phyloP scores from a whole-genome alignment of 768 basidiomycete species.

The Lactarius hengduanensis region DNA sequence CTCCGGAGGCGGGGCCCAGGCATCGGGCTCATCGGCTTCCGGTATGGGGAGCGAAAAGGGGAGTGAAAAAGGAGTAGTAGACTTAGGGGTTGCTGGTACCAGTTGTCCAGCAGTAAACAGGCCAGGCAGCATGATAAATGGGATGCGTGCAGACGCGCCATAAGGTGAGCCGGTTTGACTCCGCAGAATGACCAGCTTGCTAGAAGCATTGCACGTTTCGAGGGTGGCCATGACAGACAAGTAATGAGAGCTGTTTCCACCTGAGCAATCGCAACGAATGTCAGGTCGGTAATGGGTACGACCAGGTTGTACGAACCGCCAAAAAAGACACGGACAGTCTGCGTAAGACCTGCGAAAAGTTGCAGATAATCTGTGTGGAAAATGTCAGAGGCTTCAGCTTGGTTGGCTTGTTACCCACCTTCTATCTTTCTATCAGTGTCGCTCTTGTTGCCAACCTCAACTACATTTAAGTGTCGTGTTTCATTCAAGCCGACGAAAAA shows the following conservation, averaged over 20 bases:
- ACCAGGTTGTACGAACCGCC: conserved; percentile 14
- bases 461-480: conserved; percentile 14
- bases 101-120: conserved; percentile 37
- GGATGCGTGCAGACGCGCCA: conserved; percentile 49
- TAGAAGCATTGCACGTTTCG: conserved; percentile 58
- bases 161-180: conserved; percentile 44
- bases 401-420: conserved; percentile 6
- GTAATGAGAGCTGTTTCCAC: conserved; percentile 53
- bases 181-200: conserved; percentile 64
- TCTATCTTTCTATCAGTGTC: conserved; percentile 23
- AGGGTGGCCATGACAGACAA: conserved; percentile 54
- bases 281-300: neutral
- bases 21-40: conserved; percentile 10
- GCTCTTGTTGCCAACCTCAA: conserved; percentile 24
- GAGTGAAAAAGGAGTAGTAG: conserved; percentile 3
- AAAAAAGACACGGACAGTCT: conserved; percentile 23
- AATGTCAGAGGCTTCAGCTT: neutral
- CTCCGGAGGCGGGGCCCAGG: conserved; percentile 1
- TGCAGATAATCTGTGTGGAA: conserved; percentile 21
- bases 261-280: conserved; percentile 37
- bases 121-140: conserved; percentile 52
- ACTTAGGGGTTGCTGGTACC: neutral
- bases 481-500: conserved; percentile 24
- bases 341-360: conserved; percentile 18
- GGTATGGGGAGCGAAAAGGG: conserved; percentile 14